Conservation (phyloP, 352 stramenopile genomes). For the Phytopythium litorale region DNA sequence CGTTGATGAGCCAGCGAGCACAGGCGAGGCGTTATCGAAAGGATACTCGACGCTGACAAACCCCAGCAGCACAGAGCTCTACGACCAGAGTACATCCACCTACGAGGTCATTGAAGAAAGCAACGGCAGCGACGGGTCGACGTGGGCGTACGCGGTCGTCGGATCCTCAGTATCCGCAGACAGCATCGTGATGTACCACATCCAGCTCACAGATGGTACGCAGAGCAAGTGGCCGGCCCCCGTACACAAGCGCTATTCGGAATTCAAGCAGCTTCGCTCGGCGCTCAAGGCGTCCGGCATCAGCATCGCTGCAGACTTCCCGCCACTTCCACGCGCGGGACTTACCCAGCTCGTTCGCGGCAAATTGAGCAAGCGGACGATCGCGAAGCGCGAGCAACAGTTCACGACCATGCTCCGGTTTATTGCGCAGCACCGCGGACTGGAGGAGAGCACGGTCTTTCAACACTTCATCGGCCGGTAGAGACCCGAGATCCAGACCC, state of each 20-base stretch:
- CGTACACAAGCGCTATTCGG: conserved; percentile 38
- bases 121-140: conserved; percentile 6
- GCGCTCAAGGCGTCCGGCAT: conserved; percentile 34
- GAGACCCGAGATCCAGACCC: conserved; percentile 3
- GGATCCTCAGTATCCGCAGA: conserved; percentile 21
- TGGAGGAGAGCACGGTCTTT: conserved; percentile 40
- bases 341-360: conserved; percentile 45
- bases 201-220: conserved; percentile 28
- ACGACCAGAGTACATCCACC: conserved; percentile 14
- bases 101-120: conserved; percentile 5
- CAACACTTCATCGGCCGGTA: conserved; percentile 37
- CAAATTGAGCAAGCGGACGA: conserved; percentile 36
- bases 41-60: conserved; percentile 7
- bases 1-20: not conserved
- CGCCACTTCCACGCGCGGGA: conserved; percentile 29
- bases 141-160: conserved; percentile 31
- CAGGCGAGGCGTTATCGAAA: not conserved
- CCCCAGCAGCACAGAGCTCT: not conserved
- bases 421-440: conserved; percentile 32
- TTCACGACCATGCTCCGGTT: conserved; percentile 46
- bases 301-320: conserved; percentile 23
- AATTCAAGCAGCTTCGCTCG: conserved; percentile 50
- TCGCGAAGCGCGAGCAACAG: conserved; percentile 39
- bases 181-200: conserved; percentile 35
- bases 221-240: conserved; percentile 25